Evolutionary conservation across 768 basidiomycete species (phyloP), one percentile per base, ranked within the genome.

Genomic region (Mycena olivaceomarginata): DNA sequence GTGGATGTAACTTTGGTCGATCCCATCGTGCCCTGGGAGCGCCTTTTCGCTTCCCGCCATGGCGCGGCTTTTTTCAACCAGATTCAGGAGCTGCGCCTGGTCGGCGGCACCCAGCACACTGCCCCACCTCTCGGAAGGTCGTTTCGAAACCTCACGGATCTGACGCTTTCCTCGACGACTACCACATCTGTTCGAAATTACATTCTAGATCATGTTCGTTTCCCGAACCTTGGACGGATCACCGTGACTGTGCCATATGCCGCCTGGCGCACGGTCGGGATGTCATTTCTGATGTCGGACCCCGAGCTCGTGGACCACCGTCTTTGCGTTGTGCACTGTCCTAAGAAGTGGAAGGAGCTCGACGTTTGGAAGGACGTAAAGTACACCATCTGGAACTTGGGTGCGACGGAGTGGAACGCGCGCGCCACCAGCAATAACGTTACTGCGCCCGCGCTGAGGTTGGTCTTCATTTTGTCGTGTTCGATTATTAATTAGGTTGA

Each of bases 291-390:
- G 13, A 77, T 77, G 76, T 59, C 72, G 18, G 67, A 69, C 4
- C 76, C 72, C 4, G 67, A 73, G 43, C 41, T 77, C 8, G 18
- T 20, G 7, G 76, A 77, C 22, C 1, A 7, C 4, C 76, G 76
- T 0, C 72, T 77, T 18, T 67, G 66, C 20, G 41, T 77, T 15
- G 76, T 77, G 0, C 76, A 77, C 31, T 73, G 76, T 22, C 16
- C n/a, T 6, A 77, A 66, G 11, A 74, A 74, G 46, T 77, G 76
- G 76, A 77, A 77, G 56, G 76, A 77, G 46, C 20, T 77, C 3
- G 76, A 70, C 0, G 40, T 60, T 8, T 77, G 76, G 76, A 77
- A 77, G 63, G n/a, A 66, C 11, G 76, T 67, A 10, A 12, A 13
- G 16, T 46, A 37, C 15, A 45, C 5, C 0, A 65, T 77, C 11